phyloP scores from a whole-genome alignment of 352 stramenopile genomes.

The Globisporangium spiculum region DNA sequence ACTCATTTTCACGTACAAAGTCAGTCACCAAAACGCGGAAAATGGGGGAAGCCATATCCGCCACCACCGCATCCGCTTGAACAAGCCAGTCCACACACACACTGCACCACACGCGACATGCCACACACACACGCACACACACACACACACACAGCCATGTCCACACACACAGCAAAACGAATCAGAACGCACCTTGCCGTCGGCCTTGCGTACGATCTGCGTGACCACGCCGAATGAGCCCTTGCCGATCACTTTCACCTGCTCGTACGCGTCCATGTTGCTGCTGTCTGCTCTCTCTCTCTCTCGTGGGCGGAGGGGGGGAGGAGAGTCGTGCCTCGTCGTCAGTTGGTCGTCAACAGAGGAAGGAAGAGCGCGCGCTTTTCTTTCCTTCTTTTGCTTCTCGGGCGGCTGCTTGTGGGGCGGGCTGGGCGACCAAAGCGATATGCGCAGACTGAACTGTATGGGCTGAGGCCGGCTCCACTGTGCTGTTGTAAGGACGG shows the following conservation, averaged over 20 bases:
- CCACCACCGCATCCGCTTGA: neutral
- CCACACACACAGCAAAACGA: neutral
- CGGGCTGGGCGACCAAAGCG: slow-evolving; percentile 1
- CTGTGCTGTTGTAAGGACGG: slow-evolving; percentile 5
- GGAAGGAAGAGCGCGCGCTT: slow-evolving; percentile 1
- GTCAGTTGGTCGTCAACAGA: neutral
- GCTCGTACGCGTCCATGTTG: slow-evolving; percentile 87
- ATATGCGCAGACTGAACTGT: neutral
- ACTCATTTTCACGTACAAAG: neutral
- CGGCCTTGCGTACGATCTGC: slow-evolving; percentile 87
- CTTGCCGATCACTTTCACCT: slow-evolving; percentile 88
- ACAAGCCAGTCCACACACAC: neutral
- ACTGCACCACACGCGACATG: neutral
- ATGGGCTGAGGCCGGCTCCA: neutral
- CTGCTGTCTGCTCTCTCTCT: neutral
- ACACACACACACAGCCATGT: neutral
- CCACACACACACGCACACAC: neutral
- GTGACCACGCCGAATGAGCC: slow-evolving; percentile 91
- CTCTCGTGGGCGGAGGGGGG: neutral
- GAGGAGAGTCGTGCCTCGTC: neutral
- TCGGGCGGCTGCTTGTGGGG: slow-evolving; percentile 4
- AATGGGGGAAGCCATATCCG: neutral
- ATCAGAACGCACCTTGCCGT: slow-evolving; percentile 65
- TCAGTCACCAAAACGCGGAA: neutral
- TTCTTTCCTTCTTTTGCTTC: neutral